These are phyloP conservation scores for Aspergillus nidulans DNA, from an alignment of 495 filamentous ascomycete genomes.

Conservation along the genomic window DNA sequence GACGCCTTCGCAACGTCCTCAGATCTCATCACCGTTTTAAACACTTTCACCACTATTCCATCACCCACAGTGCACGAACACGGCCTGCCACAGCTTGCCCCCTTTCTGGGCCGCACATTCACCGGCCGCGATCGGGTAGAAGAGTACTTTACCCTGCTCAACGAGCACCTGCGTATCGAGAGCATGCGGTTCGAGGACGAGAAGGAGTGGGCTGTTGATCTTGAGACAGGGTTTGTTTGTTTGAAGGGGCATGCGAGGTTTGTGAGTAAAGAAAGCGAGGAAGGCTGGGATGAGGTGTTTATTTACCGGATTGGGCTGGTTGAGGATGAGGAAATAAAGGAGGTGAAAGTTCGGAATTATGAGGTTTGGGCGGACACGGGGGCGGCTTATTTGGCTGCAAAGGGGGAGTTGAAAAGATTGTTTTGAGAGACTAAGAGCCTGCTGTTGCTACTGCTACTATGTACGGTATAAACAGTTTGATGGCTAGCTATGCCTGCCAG, in stretches of 20 bases:
- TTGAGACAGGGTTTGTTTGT: conserved; percentile 35
- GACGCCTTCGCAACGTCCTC: conserved; percentile 37
- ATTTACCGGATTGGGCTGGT: conserved; percentile 51
- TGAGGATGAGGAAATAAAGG: conserved; percentile 26
- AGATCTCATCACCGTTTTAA: conserved; percentile 30
- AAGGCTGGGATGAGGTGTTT: conserved; percentile 58
- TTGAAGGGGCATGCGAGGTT: conserved; percentile 49
- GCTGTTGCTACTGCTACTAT: neutral
- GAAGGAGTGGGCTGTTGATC: conserved; percentile 49
- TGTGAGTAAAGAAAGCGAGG: conserved; percentile 43
- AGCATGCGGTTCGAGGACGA: conserved; percentile 48
- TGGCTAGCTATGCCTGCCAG: conserved; percentile 21
- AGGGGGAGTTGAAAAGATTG: conserved; percentile 34
- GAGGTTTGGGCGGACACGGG: conserved; percentile 63
- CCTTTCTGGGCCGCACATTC: conserved; percentile 56
- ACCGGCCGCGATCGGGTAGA: conserved; percentile 41
- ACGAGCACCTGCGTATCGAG: conserved; percentile 35
- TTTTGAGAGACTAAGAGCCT: neutral
- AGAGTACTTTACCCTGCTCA: conserved; percentile 46
- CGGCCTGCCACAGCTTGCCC: conserved; percentile 55
- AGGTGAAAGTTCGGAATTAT: conserved; percentile 46
- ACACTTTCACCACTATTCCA: conserved; percentile 45
- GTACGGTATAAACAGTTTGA: conserved; percentile 11
- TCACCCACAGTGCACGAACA: conserved; percentile 48
- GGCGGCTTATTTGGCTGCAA: conserved; percentile 54